Percentiles rank a stretch among this genome's conserved stretches.
These are phyloP conservation scores for Coelastrella sp. DNA, from an alignment of 139 green algal genomes.

Conservation along the genomic window DNA sequence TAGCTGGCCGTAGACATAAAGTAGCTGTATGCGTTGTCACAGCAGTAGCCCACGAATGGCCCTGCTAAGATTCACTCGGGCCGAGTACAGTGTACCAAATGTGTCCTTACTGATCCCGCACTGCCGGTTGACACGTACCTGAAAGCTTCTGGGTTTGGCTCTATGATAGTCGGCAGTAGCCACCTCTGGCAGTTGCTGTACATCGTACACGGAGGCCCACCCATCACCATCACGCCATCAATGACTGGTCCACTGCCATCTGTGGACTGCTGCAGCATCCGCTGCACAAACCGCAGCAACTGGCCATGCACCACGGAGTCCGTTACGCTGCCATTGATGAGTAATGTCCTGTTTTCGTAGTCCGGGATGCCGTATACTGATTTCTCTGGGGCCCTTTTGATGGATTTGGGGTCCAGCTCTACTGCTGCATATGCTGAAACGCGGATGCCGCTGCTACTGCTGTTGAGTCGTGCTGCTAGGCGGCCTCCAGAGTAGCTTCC, in stretches of 20 bases:
- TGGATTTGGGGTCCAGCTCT: not conserved
- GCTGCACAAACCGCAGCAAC: conserved; percentile 26
- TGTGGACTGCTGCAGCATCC: conserved; percentile 14
- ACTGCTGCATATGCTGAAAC: conserved; percentile 11
- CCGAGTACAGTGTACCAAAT: no score
- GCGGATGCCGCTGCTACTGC: not conserved
- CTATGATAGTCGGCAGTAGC: not conserved
- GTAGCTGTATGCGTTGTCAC: no score
- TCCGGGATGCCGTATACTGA: not conserved
- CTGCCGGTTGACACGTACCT: not conserved
- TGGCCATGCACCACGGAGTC: conserved; percentile 14
- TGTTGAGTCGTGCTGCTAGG: not conserved
- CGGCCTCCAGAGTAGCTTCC: not conserved
- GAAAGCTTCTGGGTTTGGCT: not conserved
- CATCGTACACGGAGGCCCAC: not conserved
- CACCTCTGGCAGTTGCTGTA: not conserved
- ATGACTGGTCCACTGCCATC: conserved; percentile 12
- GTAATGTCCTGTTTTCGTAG: not conserved
- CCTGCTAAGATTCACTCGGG: no score
- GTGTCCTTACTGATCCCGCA: no score
- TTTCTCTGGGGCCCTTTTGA: not conserved
- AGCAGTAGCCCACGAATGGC: no score
- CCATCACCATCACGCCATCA: not conserved
- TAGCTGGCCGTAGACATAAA: no score
- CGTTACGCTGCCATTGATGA: not conserved